Conservation (phyloP, 768 basidiomycete genomes). For the Suillus lakei region DNA sequence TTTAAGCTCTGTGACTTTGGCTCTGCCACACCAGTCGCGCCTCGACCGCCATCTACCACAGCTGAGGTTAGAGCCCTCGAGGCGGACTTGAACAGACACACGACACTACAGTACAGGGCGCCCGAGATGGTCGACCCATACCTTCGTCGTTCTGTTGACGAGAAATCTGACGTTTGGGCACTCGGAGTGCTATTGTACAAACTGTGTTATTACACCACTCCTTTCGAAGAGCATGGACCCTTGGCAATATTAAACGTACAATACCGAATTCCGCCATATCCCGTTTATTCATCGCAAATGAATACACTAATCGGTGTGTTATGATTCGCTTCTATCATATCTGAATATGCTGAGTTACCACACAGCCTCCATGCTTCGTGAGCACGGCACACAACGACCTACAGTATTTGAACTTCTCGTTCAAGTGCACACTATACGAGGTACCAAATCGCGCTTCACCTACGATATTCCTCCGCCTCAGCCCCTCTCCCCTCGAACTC, state of each 20-base stretch:
- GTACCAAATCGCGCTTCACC: constrained; percentile 79
- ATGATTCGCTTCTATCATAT: constrained; percentile 10
- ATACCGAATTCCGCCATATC: constrained; percentile 89
- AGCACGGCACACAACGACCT: constrained; percentile 86
- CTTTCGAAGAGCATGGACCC: constrained; percentile 97
- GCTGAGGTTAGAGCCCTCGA: constrained; percentile 89
- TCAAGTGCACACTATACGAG: constrained; percentile 84
- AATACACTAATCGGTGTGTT: constrained; percentile 79
- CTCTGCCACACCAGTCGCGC: constrained; percentile 78
- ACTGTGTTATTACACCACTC: constrained; percentile 98
- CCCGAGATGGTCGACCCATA: constrained; percentile 98
- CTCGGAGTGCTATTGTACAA: constrained; percentile 97
- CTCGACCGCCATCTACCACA: constrained; percentile 72
- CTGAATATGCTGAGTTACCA: constrained; percentile 16
- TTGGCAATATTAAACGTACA: constrained; percentile 96
- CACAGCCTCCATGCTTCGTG: constrained; percentile 89
- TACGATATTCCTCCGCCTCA: constrained; percentile 63
- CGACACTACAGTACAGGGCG: constrained; percentile 97
- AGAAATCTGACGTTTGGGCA: constrained; percentile 98
- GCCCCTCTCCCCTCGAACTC: constrained; percentile 47
- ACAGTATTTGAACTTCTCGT: constrained; percentile 85
- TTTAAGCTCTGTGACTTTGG: constrained; percentile 99
- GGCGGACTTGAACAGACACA: constrained; percentile 90
- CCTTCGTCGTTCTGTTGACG: constrained; percentile 81
- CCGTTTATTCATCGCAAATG: constrained; percentile 83